phyloP scores from a whole-genome alignment of 805 yeast species.

The Cyberlindnera sargentensis region DNA sequence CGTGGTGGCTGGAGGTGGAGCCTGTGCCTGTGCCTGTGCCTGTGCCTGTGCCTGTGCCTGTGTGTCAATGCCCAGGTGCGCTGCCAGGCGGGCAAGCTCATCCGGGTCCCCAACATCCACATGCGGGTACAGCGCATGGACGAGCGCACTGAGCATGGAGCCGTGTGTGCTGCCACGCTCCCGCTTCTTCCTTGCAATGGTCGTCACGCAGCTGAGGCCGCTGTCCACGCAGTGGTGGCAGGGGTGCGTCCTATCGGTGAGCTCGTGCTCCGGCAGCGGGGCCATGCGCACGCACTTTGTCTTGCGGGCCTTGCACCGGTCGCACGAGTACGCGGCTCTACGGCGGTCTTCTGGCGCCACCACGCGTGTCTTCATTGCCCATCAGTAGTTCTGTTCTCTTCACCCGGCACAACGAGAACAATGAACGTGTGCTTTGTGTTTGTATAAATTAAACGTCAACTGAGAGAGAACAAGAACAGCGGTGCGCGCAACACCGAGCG shows the following conservation, averaged over 20 bases:
- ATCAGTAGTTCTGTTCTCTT: not conserved
- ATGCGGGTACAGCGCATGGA: constrained; percentile 37
- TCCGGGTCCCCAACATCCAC: constrained; percentile 37
- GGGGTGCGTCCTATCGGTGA: constrained; percentile 29
- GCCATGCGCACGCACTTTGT: constrained; percentile 34
- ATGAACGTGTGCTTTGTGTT: too few relatives aligned
- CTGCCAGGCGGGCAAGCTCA: constrained; percentile 28
- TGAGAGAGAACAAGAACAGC: too few relatives aligned
- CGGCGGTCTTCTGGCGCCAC: constrained; percentile 33
- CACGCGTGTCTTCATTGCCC: constrained; percentile 21
- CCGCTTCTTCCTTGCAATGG: constrained; percentile 35
- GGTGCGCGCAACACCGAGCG: too few relatives aligned
- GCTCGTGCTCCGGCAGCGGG: constrained; percentile 19
- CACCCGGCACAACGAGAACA: not conserved
- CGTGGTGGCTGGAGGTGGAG: constrained; percentile 16
- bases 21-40: constrained; percentile 12
- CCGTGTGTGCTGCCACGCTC: constrained; percentile 37
- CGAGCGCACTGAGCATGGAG: constrained; percentile 31
- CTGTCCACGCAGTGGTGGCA: constrained; percentile 33
- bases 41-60: not conserved
- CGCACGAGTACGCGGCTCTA: constrained; percentile 39
- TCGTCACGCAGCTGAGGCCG: constrained; percentile 33
- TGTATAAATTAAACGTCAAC: too few relatives aligned
- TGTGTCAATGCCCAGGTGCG: constrained; percentile 18
- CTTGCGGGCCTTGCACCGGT: constrained; percentile 38